Conservation (phyloP, 805 yeast genomes). For the Candida incommunis region DNA sequence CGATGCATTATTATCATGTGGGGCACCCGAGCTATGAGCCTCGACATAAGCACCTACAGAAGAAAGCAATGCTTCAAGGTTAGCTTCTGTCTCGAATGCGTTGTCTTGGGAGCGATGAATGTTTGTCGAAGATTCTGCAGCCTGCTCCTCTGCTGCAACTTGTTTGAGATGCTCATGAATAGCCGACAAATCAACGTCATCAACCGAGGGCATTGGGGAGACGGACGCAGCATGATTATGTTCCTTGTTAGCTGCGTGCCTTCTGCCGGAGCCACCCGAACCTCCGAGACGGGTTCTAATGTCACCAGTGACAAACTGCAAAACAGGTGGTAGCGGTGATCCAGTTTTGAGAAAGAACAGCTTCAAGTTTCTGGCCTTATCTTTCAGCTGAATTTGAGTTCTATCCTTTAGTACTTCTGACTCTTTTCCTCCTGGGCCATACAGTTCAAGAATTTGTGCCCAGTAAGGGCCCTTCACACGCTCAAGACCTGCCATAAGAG, state of each 20-base stretch:
- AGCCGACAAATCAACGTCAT: constrained; percentile 1
- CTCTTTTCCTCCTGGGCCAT: constrained; percentile 85
- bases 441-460: constrained; percentile 79
- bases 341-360: constrained; percentile 68
- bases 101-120: neutral
- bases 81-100: neutral
- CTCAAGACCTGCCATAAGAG: constrained; percentile 67
- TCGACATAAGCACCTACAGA: constrained; percentile 1
- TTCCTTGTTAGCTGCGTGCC: neutral
- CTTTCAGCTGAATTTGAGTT: constrained; percentile 84
- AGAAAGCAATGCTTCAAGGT: neutral
- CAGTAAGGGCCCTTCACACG: constrained; percentile 76
- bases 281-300: constrained; percentile 11
- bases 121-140: neutral
- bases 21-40: neutral
- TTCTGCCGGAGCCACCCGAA: neutral
- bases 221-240: constrained; percentile 1
- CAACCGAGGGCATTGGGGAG: neutral
- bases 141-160: constrained; percentile 1
- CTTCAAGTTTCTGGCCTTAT: constrained; percentile 94
- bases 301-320: constrained; percentile 80
- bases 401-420: constrained; percentile 77
- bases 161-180: constrained; percentile 1
- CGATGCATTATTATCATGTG: too few species aligned
- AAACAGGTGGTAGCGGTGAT: constrained; percentile 63